phyloP scores from a whole-genome alignment of 345 rosid genomes.

The Citrus hindsii region DNA sequence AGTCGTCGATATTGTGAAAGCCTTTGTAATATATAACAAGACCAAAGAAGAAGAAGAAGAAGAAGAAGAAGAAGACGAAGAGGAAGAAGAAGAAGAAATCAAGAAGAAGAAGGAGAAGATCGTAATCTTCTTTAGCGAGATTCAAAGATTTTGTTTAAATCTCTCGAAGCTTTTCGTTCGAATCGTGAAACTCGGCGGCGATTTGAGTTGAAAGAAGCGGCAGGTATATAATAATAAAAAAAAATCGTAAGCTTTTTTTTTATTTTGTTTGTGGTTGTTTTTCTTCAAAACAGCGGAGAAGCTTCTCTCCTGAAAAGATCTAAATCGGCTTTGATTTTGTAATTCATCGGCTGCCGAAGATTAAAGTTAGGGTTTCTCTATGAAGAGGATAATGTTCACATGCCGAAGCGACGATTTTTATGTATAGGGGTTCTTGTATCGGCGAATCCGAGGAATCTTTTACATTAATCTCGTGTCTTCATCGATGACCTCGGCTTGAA shows the following conservation, averaged over 20 bases:
- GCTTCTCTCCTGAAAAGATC: background rate
- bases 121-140: background rate
- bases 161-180: background rate
- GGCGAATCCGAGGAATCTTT: background rate
- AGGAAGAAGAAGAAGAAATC: background rate
- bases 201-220: constrained; percentile 1
- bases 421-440: background rate
- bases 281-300: constrained; percentile 5
- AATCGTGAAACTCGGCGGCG: constrained; percentile 7
- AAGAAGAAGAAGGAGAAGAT: background rate
- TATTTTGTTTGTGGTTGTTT: constrained; percentile 29
- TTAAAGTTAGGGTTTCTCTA: background rate
- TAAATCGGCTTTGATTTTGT: background rate
- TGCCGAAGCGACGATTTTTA: background rate
- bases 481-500: background rate
- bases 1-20: constrained; percentile 4
- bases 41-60: background rate
- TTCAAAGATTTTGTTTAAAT: constrained; percentile 12
- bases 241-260: constrained; percentile 29
- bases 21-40: background rate
- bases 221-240: constrained; percentile 23
- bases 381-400: background rate
- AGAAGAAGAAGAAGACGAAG: too few species aligned
- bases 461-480: background rate
- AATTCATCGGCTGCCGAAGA: background rate